These are phyloP conservation scores for Bullera alba DNA, from an alignment of 768 basidiomycete genomes.

Conservation along the genomic window DNA sequence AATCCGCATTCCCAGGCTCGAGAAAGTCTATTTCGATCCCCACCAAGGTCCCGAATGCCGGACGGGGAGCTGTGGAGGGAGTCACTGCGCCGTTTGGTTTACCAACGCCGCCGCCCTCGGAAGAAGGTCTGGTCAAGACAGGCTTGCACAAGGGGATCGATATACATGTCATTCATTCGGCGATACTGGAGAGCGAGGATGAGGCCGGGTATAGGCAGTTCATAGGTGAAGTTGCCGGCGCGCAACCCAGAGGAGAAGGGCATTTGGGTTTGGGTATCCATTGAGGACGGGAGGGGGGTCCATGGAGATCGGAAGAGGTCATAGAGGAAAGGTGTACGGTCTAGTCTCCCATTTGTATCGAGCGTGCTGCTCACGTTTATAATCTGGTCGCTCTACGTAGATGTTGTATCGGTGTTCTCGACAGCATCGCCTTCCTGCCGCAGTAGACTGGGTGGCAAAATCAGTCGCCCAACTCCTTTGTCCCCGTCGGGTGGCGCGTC, in stretches of 20 bases:
- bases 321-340: neutral
- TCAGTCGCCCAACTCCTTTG: too few relatives aligned
- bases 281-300: neutral
- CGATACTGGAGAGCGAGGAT: conserved; percentile 36
- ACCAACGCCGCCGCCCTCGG: neutral
- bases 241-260: neutral
- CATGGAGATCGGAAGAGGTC: neutral
- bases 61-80: neutral
- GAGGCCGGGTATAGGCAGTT: conserved; percentile 36
- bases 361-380: too few relatives aligned
- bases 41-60: too few relatives aligned
- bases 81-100: neutral
- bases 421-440: too few relatives aligned
- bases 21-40: neutral
- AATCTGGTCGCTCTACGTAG: too few relatives aligned
- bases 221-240: conserved; percentile 31
- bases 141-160: neutral
- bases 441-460: too few relatives aligned
- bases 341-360: too few relatives aligned
- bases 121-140: neutral
- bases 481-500: too few relatives aligned
- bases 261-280: neutral
- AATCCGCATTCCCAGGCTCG: neutral
- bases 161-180: conserved; percentile 32
- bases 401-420: too few relatives aligned